Conservation (phyloP, 441 rosid genomes). For the Eruca vesicaria region DNA sequence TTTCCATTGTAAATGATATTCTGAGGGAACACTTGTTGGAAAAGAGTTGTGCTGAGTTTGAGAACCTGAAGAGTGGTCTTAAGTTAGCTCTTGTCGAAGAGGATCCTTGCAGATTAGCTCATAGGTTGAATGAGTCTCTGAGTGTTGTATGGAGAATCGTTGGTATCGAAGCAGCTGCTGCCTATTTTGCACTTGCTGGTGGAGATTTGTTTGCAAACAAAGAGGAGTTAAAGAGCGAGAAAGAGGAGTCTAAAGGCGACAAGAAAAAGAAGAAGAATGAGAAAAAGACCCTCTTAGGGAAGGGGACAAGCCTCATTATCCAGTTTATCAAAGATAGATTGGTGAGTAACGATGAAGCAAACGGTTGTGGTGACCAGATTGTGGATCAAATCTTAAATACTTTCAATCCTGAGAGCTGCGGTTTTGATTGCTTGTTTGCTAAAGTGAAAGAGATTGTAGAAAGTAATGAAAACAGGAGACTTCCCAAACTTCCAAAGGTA, state of each 20-base stretch:
- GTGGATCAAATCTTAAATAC: slow-evolving; percentile 43
- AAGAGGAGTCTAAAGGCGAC: slow-evolving; percentile 24
- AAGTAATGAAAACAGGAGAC: slow-evolving; percentile 87
- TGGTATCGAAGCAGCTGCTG: slow-evolving; percentile 70
- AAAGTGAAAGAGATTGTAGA: slow-evolving; percentile 77
- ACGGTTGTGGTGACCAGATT: slow-evolving; percentile 32
- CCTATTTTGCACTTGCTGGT: slow-evolving; percentile 67
- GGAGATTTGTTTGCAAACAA: slow-evolving; percentile 32
- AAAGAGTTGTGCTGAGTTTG: slow-evolving; percentile 27
- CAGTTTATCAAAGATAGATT: slow-evolving; percentile 64
- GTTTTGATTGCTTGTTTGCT: slow-evolving; percentile 50
- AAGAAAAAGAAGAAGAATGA: slow-evolving; percentile 67
- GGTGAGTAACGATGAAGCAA: too few relatives aligned
- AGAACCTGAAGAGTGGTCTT: slow-evolving; percentile 36
- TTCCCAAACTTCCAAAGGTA: slow-evolving; percentile 96
- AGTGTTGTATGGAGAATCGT: slow-evolving; percentile 62
- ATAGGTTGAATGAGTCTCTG: slow-evolving; percentile 44
- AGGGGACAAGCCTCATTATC: slow-evolving; percentile 64
- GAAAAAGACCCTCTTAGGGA: slow-evolving; percentile 69
- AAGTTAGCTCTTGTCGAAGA: slow-evolving; percentile 41
- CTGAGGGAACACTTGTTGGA: slow-evolving; percentile 41
- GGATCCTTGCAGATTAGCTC: slow-evolving; percentile 52
- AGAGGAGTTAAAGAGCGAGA: slow-evolving; percentile 32
- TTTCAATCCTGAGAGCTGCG: slow-evolving; percentile 50
- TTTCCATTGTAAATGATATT: slow-evolving; percentile 37